Evolutionary conservation across 2,329 filamentous ascomycete species (phyloP), one percentile per base, ranked within the genome.

Genomic region (Kalmusia sp.): DNA sequence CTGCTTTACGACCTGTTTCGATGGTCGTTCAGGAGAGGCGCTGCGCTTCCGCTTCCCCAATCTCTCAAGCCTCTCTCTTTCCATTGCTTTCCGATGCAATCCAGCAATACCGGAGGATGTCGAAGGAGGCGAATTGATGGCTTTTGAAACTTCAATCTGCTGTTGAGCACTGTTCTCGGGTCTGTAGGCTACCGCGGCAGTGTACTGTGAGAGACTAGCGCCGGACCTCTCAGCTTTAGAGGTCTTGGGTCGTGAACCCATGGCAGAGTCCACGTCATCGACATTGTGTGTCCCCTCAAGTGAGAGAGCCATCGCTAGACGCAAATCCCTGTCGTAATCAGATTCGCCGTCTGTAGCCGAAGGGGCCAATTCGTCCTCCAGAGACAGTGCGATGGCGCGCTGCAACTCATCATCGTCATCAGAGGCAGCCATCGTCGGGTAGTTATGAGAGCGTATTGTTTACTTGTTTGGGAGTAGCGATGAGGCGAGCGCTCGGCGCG

Each of bases 1-100:
- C 15, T 31, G 4, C 15, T 50, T 64, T 1, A 45, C 15, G 7
- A 34, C 19, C 21, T 59, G 61, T 47, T 69, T 61, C 67, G 71
- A 58, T 67, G 76, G 34, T 43, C 15, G 25, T 2, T 68, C 59
- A 1, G 76, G 76, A 8, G 79, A 80, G 7, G 74, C 69, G 70
- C 84, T 82, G 30, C 85, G 82, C 71, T 93, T 90, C 37, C 81
- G 77, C 30, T 79, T 81, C 33, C 76, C 80, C 17, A 87, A 72
- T 61, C 93, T 84, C 19, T 85, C 87, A 12, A 96, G 81, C 34
- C 93, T 86, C 69, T 96, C 92, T 64, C 87, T 81, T 72, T 97
- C 93, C 91, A 96, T 95, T 47, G 86, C 84, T 73, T 87, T 91
- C 30, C 93, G 84, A 76, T 96, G 84, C 1, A 96, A 74, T 3